Percentiles rank a stretch among this genome's conserved stretches.
phyloP scores from a whole-genome alignment of 1,139 yeast species.

The Blastobotrys petasosporus region DNA sequence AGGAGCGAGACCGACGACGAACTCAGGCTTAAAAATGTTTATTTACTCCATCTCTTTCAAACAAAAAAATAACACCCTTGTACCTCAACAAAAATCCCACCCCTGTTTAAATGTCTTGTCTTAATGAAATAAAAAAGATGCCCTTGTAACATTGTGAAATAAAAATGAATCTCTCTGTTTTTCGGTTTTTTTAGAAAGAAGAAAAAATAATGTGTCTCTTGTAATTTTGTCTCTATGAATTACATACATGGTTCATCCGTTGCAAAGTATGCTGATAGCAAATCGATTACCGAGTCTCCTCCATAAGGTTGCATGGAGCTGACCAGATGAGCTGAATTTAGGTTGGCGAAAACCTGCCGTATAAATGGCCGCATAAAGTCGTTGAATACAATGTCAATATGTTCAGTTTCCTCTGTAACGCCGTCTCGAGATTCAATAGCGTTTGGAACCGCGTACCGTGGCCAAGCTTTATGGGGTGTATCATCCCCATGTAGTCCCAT shows the following conservation, averaged over 20 bases:
- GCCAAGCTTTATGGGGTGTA: slow-evolving; percentile 63
- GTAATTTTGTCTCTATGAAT: too few species aligned
- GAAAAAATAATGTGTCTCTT: too few species aligned
- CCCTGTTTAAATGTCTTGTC: too few species aligned
- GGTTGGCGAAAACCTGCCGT: slow-evolving; percentile 46
- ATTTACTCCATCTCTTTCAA: too few species aligned
- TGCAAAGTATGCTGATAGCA: slow-evolving; percentile 32
- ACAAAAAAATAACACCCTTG: too few species aligned
- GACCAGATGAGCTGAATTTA: slow-evolving; percentile 12
- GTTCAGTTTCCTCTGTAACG: slow-evolving; percentile 28
- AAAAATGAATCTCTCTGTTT: neutral
- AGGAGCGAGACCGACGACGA: slow-evolving; percentile 94
- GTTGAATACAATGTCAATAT: slow-evolving; percentile 69
- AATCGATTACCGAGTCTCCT: slow-evolving; percentile 46
- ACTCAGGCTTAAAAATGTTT: slow-evolving; percentile 33
- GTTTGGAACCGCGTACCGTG: slow-evolving; percentile 61
- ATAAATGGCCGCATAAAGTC: slow-evolving; percentile 66
- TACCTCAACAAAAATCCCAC: too few species aligned
- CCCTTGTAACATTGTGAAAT: slow-evolving; percentile 3
- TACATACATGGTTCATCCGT: neutral
- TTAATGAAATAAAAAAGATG: neutral
- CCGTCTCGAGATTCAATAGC: slow-evolving; percentile 52
- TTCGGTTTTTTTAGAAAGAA: neutral
- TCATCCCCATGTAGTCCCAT: slow-evolving; percentile 85
- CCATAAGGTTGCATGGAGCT: slow-evolving; percentile 39